phyloP scores from a whole-genome alignment of 1,284 basidiomycete species.

The Pseudozyma hubeiensis region DNA sequence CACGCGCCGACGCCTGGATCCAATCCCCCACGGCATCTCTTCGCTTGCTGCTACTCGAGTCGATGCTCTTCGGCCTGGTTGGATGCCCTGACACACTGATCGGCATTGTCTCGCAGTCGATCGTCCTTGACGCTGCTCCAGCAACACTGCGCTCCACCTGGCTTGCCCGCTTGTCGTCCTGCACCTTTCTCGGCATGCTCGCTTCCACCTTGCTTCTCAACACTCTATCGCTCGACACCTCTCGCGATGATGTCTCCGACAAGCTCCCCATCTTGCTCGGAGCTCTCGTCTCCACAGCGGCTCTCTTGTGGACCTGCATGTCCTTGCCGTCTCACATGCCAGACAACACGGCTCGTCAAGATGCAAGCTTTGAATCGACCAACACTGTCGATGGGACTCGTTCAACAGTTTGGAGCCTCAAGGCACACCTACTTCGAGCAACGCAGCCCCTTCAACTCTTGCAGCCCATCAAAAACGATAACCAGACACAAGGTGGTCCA shows the following conservation, averaged over 20 bases:
- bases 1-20: too few species aligned
- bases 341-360: too few species aligned
- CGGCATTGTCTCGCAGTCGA: slow-evolving; percentile 2
- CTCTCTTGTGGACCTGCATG: neutral
- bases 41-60: too few species aligned
- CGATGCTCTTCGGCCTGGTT: too few species aligned
- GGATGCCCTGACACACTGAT: neutral
- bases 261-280: slow-evolving; percentile 2
- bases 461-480: too few species aligned
- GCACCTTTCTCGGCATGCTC: slow-evolving; percentile 2
- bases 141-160: slow-evolving; percentile 1
- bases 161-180: slow-evolving; percentile 5
- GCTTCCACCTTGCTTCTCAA: slow-evolving; percentile 1
- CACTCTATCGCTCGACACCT: neutral
- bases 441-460: too few species aligned
- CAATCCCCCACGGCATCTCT: too few species aligned
- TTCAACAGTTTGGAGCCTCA: too few species aligned
- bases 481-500: neutral
- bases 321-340: neutral
- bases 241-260: slow-evolving; percentile 1
- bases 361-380: too few species aligned
- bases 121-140: slow-evolving; percentile 2
- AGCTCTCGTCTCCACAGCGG: neutral
- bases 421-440: too few species aligned
- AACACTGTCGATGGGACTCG: too few species aligned